Evolutionary conservation across 2,329 filamentous ascomycete genomes (phyloP), one percentile per base, ranked within the genome.

Genomic region (Pseudogymnoascus sp.): DNA sequence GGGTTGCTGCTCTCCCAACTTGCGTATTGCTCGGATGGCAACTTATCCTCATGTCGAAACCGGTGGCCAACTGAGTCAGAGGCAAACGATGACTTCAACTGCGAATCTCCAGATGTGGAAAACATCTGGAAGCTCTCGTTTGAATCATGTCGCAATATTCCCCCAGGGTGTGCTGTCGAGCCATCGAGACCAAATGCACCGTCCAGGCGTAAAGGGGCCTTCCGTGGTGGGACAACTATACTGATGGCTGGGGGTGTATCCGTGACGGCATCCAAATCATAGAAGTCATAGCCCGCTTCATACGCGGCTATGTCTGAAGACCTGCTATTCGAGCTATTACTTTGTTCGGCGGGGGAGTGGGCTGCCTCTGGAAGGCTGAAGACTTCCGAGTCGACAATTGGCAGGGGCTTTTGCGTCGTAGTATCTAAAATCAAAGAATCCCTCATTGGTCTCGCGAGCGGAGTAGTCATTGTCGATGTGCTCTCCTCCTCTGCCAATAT

Each of bases 261-360:
- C 79, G 70, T 26, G 75, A 69, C 62, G 64, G 71, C 78, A n/a
- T 82, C 82, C 26, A 82, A 73, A 65, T 82, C 83, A 67, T 85
- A 85, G 66, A 86, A 86, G 68, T 86, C 83, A 65, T 86, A 85
- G 0, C 83, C 83, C 64, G 85, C 82, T 1, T 68, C 59, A 60
- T 41, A 48, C 30, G 57, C 26, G 10, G 45, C 30, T 30, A 26
- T 9, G 9, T 52, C 45, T n/a, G 45, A 52, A 52, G 26, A 52
- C 15, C 30, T 52, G n/a, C 45, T 52, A 5, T 26, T 52, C n/a
- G 26, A 52, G 15, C 12, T 10, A 52, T 52, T 30, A 30, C 45
- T 52, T 19, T 30, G 26, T 2, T 19, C 26, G n/a, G 23, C 23
- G 1, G 61, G 57, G n/a, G 64, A 63, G 55, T 66, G 59, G 45